These are phyloP conservation scores for Penicillium sp. DNA, from an alignment of 2,329 filamentous ascomycete genomes.

Conservation along the genomic window DNA sequence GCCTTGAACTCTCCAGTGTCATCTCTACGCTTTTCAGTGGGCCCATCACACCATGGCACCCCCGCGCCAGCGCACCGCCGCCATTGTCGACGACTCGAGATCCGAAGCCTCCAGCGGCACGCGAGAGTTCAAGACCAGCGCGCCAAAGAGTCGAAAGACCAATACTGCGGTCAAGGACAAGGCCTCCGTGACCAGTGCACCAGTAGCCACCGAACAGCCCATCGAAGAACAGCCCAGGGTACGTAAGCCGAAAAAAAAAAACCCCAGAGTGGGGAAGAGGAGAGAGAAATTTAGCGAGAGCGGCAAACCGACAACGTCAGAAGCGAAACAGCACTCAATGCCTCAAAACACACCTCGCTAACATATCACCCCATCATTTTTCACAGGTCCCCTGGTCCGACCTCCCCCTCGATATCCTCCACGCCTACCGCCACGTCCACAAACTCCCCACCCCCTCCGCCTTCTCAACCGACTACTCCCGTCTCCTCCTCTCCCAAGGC, in stretches of 20 bases:
- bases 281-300: neutral
- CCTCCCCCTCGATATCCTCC: constrained; percentile 48
- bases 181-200: constrained; percentile 35
- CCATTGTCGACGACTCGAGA: constrained; percentile 48
- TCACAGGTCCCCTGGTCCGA: constrained; percentile 47
- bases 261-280: constrained; percentile 6
- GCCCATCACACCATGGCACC: constrained; percentile 43
- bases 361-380: neutral
- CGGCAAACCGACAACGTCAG: neutral
- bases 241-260: constrained; percentile 18
- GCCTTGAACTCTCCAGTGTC: constrained; percentile 3
- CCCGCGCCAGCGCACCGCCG: constrained; percentile 46
- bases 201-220: constrained; percentile 20
- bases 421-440: constrained; percentile 52
- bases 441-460: constrained; percentile 48
- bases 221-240: constrained; percentile 36
- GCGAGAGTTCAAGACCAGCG: constrained; percentile 37
- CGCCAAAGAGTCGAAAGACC: constrained; percentile 37
- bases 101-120: constrained; percentile 51
- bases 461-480: constrained; percentile 49
- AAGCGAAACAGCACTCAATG: neutral
- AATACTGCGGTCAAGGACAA: constrained; percentile 28
- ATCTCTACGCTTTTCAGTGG: constrained; percentile 9
- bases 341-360: neutral
- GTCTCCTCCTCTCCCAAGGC: constrained; percentile 49